phyloP scores from a whole-genome alignment of 2,329 filamentous ascomycete genomes.

The Pyrenophora seminiperda region DNA sequence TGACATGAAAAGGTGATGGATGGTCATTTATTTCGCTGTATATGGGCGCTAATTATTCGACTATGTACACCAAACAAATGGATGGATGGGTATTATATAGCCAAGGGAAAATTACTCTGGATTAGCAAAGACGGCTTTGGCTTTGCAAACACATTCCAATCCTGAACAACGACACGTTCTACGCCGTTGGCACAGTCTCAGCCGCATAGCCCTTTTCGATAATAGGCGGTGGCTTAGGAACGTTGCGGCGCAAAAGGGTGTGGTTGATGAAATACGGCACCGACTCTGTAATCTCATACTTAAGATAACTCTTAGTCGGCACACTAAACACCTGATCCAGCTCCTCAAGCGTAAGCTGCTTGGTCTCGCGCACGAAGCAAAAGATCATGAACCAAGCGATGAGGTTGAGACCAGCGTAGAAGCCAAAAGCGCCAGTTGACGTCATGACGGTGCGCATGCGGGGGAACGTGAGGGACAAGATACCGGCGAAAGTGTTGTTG shows the following conservation, averaged over 20 bases:
- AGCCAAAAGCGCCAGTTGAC: conserved; percentile 47
- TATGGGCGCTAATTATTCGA: no score
- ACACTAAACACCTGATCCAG: conserved; percentile 46
- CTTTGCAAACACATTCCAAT: no score
- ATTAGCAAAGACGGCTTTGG: no score
- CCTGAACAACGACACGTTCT: no score
- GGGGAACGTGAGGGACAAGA: conserved; percentile 48
- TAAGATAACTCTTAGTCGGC: conserved; percentile 44
- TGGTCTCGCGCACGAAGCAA: conserved; percentile 49
- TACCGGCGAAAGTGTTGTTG: conserved; percentile 52
- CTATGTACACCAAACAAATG: no score
- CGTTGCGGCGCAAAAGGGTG: conserved; percentile 46
- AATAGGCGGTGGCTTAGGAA: conserved; percentile 47
- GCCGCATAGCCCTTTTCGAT: conserved; percentile 38
- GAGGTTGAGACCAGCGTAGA: conserved; percentile 50
- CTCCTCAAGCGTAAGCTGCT: conserved; percentile 48
- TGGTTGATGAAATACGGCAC: conserved; percentile 53
- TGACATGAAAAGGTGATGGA: no score
- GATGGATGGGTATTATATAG: no score
- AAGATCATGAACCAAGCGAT: conserved; percentile 49
- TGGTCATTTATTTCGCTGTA: no score
- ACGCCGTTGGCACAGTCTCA: conserved; percentile 4
- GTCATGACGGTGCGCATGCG: conserved; percentile 48
- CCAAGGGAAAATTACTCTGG: no score
- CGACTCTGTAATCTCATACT: conserved; percentile 48